These are phyloP conservation scores for Aureobasidium vineae DNA, from an alignment of 2,329 filamentous ascomycete species.

Conservation along the genomic window DNA sequence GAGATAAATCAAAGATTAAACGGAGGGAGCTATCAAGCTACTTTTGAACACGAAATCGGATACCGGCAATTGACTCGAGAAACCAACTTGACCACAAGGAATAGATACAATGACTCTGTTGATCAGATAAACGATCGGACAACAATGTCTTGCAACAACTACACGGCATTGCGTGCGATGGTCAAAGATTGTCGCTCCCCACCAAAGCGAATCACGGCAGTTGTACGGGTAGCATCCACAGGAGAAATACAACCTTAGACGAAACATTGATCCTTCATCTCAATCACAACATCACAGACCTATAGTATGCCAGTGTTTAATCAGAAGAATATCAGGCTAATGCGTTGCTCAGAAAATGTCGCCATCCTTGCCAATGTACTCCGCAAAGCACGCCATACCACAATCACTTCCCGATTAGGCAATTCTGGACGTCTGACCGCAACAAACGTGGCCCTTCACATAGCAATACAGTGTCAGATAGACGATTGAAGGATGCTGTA, in stretches of 20 bases:
- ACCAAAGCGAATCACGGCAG: slow-evolving; percentile 4
- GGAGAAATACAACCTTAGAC: not conserved
- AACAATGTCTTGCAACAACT: not conserved
- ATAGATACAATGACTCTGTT: not conserved
- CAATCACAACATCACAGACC: slow-evolving; percentile 4
- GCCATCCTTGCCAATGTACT: slow-evolving; percentile 18
- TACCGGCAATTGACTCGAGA: not conserved
- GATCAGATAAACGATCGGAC: not conserved
- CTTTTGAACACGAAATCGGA: not conserved
- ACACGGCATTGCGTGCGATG: slow-evolving; percentile 19
- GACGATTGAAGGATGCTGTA: not conserved
- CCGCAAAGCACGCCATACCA: slow-evolving; percentile 22
- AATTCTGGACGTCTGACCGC: slow-evolving; percentile 13
- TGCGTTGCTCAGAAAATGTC: slow-evolving; percentile 8
- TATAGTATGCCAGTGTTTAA: not conserved
- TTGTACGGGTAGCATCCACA: not conserved
- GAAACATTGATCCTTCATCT: not conserved
- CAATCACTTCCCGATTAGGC: slow-evolving; percentile 15
- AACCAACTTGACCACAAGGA: not conserved
- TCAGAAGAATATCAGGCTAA: slow-evolving; percentile 13
- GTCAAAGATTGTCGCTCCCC: not conserved
- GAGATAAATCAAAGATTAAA: not conserved
- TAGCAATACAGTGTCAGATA: not conserved
- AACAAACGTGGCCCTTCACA: slow-evolving; percentile 3
- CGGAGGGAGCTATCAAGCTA: not conserved